Conservation (phyloP, 768 basidiomycete species). For the Pulveroboletus ravenelii region DNA sequence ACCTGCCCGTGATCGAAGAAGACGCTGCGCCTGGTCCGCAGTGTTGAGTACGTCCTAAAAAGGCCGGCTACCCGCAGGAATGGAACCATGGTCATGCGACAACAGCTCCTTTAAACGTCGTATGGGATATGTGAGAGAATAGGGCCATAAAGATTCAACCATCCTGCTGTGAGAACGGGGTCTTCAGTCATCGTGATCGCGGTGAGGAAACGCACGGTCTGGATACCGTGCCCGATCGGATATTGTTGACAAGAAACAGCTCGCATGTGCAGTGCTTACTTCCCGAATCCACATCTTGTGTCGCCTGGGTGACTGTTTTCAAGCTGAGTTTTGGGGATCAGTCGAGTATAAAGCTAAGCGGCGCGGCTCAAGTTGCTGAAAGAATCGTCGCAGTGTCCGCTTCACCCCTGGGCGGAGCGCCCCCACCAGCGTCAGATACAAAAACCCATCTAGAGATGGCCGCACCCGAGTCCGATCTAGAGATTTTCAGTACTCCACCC, state of each 20-base stretch:
- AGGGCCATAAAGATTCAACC: conserved; percentile 5
- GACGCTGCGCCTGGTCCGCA: conserved; percentile 15
- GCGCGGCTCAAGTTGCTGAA: neutral
- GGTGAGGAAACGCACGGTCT: conserved; percentile 17
- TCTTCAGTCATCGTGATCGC: conserved; percentile 14
- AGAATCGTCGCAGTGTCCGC: conserved; percentile 2
- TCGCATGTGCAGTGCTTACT: conserved; percentile 13
- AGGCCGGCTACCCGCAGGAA: conserved; percentile 11
- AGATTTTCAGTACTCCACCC: conserved; percentile 43
- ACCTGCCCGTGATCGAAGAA: conserved; percentile 20
- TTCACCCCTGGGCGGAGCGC: neutral
- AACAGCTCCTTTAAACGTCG: conserved; percentile 7
- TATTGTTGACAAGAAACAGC: conserved; percentile 9
- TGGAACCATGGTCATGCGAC: conserved; percentile 20
- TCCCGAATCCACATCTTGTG: conserved; percentile 8
- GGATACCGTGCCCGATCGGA: conserved; percentile 21
- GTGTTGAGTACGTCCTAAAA: conserved; percentile 18
- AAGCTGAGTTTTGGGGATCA: conserved; percentile 6
- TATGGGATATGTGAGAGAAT: conserved; percentile 16
- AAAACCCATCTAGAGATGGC: conserved; percentile 22
- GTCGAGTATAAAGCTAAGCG: conserved; percentile 21
- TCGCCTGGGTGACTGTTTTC: conserved; percentile 26
- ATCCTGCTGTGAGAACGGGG: conserved; percentile 20
- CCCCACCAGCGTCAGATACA: conserved; percentile 10
- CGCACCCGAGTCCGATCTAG: conserved; percentile 31